Evolutionary conservation across 495 filamentous ascomycete species (phyloP).

Genomic region (Clohesyomyces aquaticus): DNA sequence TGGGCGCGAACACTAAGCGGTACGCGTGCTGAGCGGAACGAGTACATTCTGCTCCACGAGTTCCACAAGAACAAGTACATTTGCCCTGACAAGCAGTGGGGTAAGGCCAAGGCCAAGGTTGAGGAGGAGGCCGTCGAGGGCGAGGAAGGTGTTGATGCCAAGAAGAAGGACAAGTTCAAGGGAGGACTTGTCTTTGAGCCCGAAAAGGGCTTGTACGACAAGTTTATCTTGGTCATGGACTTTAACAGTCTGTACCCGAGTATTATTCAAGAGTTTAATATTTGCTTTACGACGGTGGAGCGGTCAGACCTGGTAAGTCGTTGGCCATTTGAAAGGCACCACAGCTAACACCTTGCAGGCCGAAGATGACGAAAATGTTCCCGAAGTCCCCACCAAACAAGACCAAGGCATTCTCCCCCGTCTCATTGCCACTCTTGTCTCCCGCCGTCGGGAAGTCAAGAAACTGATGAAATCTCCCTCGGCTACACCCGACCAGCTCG

Average conservation of each 20-base stretch:
- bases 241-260: conserved; percentile 99
- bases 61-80: conserved; percentile 97
- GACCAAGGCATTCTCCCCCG: conserved; percentile 81
- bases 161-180: conserved; percentile 99
- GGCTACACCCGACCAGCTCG: conserved; percentile 82
- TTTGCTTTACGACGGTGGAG: conserved; percentile 98
- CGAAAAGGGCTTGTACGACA: conserved; percentile 95
- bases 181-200: conserved; percentile 98
- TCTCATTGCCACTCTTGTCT: conserved; percentile 88
- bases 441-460: conserved; percentile 86
- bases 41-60: conserved; percentile 98
- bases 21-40: conserved; percentile 94
- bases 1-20: conserved; percentile 96
- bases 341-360: conserved; percentile 52
- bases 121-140: conserved; percentile 74
- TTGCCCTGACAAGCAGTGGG: conserved; percentile 86
- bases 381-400: conserved; percentile 67
- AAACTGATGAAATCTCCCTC: conserved; percentile 92
- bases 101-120: conserved; percentile 68
- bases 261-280: conserved; percentile 99
- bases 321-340: too few relatives aligned
- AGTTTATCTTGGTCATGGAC: conserved; percentile 97
- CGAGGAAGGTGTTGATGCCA: conserved; percentile 69
- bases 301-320: conserved; percentile 64
- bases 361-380: conserved; percentile 79